Percentiles rank a stretch among this genome's conserved stretches.
These are phyloP conservation scores for Melaleuca quinquenervia DNA, from an alignment of 345 rosid genomes.

Conservation along the genomic window DNA sequence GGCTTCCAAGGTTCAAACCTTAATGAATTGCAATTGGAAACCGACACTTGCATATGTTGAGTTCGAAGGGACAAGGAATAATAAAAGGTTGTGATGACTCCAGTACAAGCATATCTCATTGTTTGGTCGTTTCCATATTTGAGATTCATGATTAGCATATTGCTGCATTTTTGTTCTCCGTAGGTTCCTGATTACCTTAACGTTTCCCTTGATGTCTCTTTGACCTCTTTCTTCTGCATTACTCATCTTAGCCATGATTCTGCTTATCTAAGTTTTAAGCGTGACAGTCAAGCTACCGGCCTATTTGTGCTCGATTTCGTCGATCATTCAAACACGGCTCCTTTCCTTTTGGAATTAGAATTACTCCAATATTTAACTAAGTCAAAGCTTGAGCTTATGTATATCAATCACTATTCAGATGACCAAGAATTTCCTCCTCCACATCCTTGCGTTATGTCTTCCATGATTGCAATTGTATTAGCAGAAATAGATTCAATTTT, in stretches of 20 bases:
- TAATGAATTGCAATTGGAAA: background rate
- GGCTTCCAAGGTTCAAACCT: background rate
- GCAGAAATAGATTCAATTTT: too few relatives aligned
- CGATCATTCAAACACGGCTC: too few relatives aligned
- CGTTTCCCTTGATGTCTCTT: background rate
- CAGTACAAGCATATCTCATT: background rate
- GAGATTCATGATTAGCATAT: background rate
- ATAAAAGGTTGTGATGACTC: background rate
- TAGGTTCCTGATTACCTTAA: background rate
- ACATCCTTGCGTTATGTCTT: too few relatives aligned
- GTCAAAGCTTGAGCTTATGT: too few relatives aligned
- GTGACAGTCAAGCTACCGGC: too few relatives aligned
- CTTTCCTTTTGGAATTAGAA: too few relatives aligned
- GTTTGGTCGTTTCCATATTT: background rate
- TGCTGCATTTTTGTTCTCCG: background rate
- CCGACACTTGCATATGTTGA: background rate
- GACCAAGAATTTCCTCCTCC: too few relatives aligned
- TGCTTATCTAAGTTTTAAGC: background rate
- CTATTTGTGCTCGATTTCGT: too few relatives aligned
- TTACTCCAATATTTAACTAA: too few relatives aligned
- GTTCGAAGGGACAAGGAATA: background rate
- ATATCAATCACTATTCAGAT: too few relatives aligned
- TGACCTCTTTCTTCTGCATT: background rate
- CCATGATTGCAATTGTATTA: too few relatives aligned
- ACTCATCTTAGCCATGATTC: background rate